These are phyloP conservation scores for Aspergillus texensis DNA, from an alignment of 2,329 filamentous ascomycete genomes.

Conservation along the genomic window DNA sequence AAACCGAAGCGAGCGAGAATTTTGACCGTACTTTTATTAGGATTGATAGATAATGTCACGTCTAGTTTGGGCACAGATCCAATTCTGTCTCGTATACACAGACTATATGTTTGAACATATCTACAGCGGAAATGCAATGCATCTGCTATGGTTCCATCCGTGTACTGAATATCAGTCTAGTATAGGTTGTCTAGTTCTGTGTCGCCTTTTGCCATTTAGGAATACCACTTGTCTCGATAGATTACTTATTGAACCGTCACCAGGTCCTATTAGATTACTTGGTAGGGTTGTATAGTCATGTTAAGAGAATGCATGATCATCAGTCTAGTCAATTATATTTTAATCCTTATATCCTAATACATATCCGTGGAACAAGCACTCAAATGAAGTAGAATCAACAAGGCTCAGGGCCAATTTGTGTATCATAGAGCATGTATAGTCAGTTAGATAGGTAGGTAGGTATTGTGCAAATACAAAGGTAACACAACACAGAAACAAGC, in stretches of 20 bases:
- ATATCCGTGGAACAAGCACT: neutral
- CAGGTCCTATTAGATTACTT: neutral
- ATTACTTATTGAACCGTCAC: neutral
- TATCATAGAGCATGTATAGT: neutral
- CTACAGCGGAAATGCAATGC: neutral
- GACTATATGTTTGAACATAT: neutral
- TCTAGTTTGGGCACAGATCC: neutral
- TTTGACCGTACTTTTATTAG: neutral
- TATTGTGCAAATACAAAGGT: neutral
- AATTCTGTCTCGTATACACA: neutral
- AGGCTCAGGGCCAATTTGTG: neutral
- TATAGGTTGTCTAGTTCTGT: neutral
- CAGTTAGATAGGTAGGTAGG: neutral
- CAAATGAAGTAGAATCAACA: neutral
- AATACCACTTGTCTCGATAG: neutral
- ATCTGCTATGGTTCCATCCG: neutral
- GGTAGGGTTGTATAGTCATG: constrained; percentile 7
- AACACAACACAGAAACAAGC: neutral
- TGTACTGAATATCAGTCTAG: neutral
- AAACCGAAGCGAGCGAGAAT: neutral
- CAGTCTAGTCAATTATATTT: constrained; percentile 1
- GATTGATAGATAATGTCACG: neutral
- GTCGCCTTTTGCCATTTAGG: neutral
- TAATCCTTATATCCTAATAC: constrained; percentile 4
- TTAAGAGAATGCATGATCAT: neutral